Evolutionary conservation across 2,329 filamentous ascomycete genomes (phyloP).

Genomic region (Akanthomyces lecanii): DNA sequence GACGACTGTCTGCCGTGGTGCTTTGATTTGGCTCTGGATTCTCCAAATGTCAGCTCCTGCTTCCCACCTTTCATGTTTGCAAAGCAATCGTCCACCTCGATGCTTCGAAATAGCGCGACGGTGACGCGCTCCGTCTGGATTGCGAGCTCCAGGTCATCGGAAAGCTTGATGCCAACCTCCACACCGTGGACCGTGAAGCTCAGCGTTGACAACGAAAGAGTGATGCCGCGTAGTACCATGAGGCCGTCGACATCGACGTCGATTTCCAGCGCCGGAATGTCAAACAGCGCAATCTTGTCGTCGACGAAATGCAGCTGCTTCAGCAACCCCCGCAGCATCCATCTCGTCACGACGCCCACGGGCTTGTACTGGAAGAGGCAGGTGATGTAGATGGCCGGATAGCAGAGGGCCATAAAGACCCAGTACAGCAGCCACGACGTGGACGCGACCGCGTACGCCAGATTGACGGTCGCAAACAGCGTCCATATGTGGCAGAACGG

Average conservation of each 20-base stretch:
- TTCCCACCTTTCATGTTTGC: neutral
- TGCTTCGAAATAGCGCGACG: neutral
- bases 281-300: conserved; percentile 4
- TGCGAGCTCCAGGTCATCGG: neutral
- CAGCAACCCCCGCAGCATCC: neutral
- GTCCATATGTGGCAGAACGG: neutral
- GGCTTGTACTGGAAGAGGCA: neutral
- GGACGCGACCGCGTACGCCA: neutral
- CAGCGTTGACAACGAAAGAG: neutral
- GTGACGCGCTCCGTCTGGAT: neutral
- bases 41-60: neutral
- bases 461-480: neutral
- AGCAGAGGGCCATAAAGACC: neutral
- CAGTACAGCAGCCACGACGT: conserved; percentile 2
- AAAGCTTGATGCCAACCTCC: neutral
- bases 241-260: neutral
- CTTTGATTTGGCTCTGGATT: neutral
- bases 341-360: neutral
- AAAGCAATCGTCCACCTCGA: neutral
- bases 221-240: neutral
- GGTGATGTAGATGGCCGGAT: neutral
- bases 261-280: neutral
- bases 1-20: neutral
- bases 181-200: neutral
- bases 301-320: conserved; percentile 5